Percentiles rank a stretch among this genome's conserved stretches.
Evolutionary conservation across 2,329 filamentous ascomycete genomes (phyloP).

Genomic region (Pyricularia pennisetigena): DNA sequence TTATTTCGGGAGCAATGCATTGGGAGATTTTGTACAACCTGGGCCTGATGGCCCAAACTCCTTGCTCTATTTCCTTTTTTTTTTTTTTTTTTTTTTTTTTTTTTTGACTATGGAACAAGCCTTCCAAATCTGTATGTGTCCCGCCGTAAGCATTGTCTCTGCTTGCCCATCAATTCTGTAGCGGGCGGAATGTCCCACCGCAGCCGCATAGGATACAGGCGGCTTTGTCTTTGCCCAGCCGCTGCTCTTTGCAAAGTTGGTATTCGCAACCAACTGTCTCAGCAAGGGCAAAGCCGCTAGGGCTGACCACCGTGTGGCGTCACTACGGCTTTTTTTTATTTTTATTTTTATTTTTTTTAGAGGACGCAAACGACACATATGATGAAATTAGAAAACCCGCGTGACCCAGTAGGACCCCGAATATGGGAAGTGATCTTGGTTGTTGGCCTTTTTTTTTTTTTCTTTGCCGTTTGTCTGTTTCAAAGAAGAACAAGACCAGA

Average conservation of each 20-base stretch:
- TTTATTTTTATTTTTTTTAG: too few relatives aligned
- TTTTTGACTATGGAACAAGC: neutral
- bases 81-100: neutral
- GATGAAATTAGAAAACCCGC: neutral
- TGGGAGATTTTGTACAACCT: neutral
- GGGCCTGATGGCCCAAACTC: neutral
- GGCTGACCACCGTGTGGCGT: neutral
- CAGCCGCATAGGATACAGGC: neutral
- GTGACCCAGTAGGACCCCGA: neutral
- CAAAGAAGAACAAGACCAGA: neutral
- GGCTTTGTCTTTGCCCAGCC: neutral
- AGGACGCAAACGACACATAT: neutral
- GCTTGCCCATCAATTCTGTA: neutral
- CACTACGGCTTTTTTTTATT: neutral
- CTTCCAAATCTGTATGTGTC: neutral
- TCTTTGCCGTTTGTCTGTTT: too few relatives aligned
- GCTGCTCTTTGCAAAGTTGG: neutral
- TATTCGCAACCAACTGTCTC: neutral
- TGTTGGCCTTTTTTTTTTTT: neutral
- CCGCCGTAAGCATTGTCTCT: neutral
- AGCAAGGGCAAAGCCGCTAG: neutral
- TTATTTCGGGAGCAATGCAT: neutral
- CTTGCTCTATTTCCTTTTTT: neutral
- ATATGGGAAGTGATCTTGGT: neutral
- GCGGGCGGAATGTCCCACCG: neutral